Evolutionary conservation across 768 basidiomycete species (phyloP).

Genomic region (Podaxis sp.): DNA sequence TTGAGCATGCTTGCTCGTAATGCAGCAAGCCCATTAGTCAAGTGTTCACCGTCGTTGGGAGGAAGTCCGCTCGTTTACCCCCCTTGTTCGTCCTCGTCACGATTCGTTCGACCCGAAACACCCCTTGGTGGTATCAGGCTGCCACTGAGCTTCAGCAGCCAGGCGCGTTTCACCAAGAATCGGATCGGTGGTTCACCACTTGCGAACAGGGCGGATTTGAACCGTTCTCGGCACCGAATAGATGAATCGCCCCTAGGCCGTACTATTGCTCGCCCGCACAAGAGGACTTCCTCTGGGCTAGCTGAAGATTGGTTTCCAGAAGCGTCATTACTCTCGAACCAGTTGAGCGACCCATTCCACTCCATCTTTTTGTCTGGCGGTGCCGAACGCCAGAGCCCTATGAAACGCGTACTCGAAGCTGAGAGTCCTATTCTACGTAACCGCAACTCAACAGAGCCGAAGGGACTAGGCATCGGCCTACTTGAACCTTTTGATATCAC

Average conservation of each 20-base stretch:
- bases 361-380: conserved; percentile 30
- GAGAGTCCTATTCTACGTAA: conserved; percentile 57
- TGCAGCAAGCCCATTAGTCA: conserved; percentile 42
- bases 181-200: conserved; percentile 20
- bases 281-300: conserved; percentile 28
- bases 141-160: conserved; percentile 37
- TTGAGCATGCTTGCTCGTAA: conserved; percentile 59
- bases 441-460: conserved; percentile 27
- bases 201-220: conserved; percentile 1
- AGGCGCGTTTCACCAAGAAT: conserved; percentile 28
- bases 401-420: conserved; percentile 28
- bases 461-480: conserved; percentile 48
- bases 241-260: conserved; percentile 44
- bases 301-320: conserved; percentile 41
- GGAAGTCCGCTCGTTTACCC: conserved; percentile 29
- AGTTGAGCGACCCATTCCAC: conserved; percentile 43
- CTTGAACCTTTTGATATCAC: conserved; percentile 52
- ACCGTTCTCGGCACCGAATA: conserved; percentile 20
- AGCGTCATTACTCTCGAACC: conserved; percentile 31
- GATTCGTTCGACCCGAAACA: conserved; percentile 13
- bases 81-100: conserved; percentile 26
- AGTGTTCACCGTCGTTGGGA: conserved; percentile 22
- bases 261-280: conserved; percentile 26
- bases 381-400: conserved; percentile 19
- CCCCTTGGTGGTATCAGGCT: conserved; percentile 14